Conservation (phyloP, 75 land plant genomes). For the Selaginella tamariscina region DNA sequence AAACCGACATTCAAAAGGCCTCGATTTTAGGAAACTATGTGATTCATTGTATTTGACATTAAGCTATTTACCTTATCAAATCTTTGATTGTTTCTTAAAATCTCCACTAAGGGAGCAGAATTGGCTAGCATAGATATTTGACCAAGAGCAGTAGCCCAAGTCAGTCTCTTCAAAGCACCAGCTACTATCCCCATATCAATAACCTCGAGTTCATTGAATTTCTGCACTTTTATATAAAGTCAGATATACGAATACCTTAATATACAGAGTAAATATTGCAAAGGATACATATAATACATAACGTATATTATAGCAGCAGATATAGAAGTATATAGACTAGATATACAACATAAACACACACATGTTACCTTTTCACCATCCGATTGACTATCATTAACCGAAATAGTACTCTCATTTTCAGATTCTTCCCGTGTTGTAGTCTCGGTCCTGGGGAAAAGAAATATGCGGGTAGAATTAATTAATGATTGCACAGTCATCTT, state of each 20-base stretch:
- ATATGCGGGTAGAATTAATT: no score
- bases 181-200: conserved; percentile 22
- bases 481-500: no score
- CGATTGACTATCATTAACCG: neutral
- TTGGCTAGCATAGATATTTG: conserved; percentile 16
- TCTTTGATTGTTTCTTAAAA: neutral
- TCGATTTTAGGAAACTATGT: no score
- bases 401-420: neutral
- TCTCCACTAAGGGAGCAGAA: neutral
- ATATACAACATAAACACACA: neutral
- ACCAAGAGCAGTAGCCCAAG: conserved; percentile 26
- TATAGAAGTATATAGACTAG: neutral
- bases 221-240: no score
- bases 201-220: conserved; percentile 12
- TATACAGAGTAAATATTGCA: no score
- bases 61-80: neutral
- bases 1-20: no score
- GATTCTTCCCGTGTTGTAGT: neutral
- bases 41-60: neutral
- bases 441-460: no score
- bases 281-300: no score
- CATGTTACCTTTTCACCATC: neutral
- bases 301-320: no score
- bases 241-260: no score
- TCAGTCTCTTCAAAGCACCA: conserved; percentile 16